These are phyloP conservation scores for Phanerochaete sordida DNA, from an alignment of 768 basidiomycete genomes.

Conservation along the genomic window DNA sequence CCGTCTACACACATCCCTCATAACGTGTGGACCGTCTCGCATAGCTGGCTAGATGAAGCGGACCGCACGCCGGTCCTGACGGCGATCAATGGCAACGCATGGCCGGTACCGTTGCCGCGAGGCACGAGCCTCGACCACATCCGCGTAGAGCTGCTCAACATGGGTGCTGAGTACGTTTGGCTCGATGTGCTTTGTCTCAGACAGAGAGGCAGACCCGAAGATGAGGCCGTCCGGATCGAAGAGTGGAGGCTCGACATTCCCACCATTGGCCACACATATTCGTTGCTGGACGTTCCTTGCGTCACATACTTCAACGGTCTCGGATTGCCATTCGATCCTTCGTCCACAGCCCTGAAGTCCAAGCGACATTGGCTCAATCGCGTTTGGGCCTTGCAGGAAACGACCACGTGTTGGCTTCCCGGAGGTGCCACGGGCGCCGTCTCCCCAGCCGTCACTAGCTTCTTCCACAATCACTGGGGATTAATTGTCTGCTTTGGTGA, in stretches of 20 bases:
- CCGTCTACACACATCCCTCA: background rate
- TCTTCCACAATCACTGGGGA: background rate
- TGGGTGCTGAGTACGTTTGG: background rate
- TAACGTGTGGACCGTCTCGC: background rate
- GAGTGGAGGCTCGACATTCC: background rate
- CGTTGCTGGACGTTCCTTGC: background rate
- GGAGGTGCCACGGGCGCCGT: background rate
- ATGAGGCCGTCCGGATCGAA: background rate
- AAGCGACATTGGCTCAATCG: background rate
- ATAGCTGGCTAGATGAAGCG: background rate
- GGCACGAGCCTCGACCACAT: background rate
- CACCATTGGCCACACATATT: background rate
- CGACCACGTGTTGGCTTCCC: background rate
- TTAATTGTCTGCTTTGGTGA: background rate
- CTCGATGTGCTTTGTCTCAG: background rate
- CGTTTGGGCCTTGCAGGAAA: background rate
- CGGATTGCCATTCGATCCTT: background rate
- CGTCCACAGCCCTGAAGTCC: background rate
- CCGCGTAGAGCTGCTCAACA: background rate
- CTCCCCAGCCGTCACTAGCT: background rate
- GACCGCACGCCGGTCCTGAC: background rate
- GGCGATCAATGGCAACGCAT: background rate
- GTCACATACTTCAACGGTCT: background rate
- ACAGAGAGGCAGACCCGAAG: background rate
- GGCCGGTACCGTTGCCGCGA: background rate